Base-by-base conservation (phyloP, 2,329 filamentous ascomycete species). In the Neopestalotiopsis clavispora region DNA sequence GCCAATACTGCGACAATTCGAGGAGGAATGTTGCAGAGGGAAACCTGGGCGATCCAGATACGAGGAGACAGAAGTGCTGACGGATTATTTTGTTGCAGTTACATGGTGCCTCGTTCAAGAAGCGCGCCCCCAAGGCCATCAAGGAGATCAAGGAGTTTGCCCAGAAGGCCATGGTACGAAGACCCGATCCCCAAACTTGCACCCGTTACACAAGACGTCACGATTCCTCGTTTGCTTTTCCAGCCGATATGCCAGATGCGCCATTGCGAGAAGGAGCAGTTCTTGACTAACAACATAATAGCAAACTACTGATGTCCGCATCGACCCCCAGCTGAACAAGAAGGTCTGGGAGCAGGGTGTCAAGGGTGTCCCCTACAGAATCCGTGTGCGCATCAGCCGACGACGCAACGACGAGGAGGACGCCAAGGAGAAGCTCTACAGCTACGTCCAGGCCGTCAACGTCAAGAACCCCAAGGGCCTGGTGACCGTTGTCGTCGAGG, bases 371-470 rank as follows among this genome's bases (percentile, higher is more conserved):
- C 94, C 95, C 78, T 98, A 92, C 93, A 92, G 97, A 86, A 90
- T 99, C 79, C 95, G 96, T 81, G 91, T 99, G 82, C 94, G 97
- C 87, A 98, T 99, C 87, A 97, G 94, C 83, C 94, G 96, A 87
- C 97, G 97, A 92, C 94, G 96, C 91, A 99, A 99, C 88, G 96
- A 99, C 85, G 96, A 98, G 90, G 96, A 99, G 88, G 94, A 94
- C 80, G 96, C 97, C 84, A 97, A 97, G 90, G 94, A 99, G 91
- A 97, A 97, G 91, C 92, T 99, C 77, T 99, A 98, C 92, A 96
- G 93, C 85, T 98, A 97, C 87, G 96, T 99, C 78, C 95, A 99
- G 91, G 96, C 96, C 79, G 96, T 99, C 84, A 98, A 98, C 86
- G 95, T 98, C 83, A 97, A 98, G 94, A 93, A 97, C 87, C 91